Evolutionary conservation across 2,329 filamentous ascomycete genomes (phyloP).

Genomic region (Zalaria sp.): DNA sequence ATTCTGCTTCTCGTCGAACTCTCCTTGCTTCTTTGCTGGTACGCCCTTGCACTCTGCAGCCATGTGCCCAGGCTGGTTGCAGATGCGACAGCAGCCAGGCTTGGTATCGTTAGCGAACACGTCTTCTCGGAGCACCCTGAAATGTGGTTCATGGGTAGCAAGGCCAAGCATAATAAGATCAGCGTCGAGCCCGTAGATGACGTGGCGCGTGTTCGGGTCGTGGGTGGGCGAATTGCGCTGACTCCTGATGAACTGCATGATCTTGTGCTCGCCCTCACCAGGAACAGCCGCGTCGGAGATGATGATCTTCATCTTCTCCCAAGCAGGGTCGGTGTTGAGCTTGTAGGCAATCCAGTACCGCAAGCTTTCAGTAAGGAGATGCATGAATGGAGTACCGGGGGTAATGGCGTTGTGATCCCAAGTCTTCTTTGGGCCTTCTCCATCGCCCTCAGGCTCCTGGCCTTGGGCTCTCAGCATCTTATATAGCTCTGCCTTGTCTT

Average conservation of each 20-base stretch:
- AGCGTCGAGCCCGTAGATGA: slow-evolving; percentile 94
- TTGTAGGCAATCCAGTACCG: slow-evolving; percentile 98
- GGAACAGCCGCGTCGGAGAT: slow-evolving; percentile 97
- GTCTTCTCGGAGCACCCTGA: slow-evolving; percentile 89
- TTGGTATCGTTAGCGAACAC: slow-evolving; percentile 87
- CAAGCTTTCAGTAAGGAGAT: slow-evolving; percentile 76
- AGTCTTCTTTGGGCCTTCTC: slow-evolving; percentile 63
- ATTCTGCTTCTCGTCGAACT: slow-evolving; percentile 65
- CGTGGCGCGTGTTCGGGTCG: slow-evolving; percentile 91
- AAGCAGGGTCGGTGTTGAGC: slow-evolving; percentile 88
- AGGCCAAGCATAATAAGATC: slow-evolving; percentile 98
- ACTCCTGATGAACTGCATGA: slow-evolving; percentile 95
- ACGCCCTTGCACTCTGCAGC: slow-evolving; percentile 72
- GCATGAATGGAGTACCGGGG: slow-evolving; percentile 97
- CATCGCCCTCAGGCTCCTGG: slow-evolving; percentile 19
- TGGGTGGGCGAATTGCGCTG: slow-evolving; percentile 83
- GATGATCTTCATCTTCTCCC: slow-evolving; percentile 93
- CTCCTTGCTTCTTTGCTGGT: slow-evolving; percentile 59
- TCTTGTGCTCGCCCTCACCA: slow-evolving; percentile 97
- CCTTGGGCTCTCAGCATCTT: slow-evolving; percentile 65
- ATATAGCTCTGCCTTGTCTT: slow-evolving; percentile 76
- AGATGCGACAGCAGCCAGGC: slow-evolving; percentile 68
- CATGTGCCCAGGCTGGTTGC: slow-evolving; percentile 84
- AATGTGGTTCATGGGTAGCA: slow-evolving; percentile 93
- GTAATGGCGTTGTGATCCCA: slow-evolving; percentile 88